These are phyloP conservation scores for Pseudogymnoascus sp. DNA, from an alignment of 2,329 filamentous ascomycete species.

Conservation along the genomic window DNA sequence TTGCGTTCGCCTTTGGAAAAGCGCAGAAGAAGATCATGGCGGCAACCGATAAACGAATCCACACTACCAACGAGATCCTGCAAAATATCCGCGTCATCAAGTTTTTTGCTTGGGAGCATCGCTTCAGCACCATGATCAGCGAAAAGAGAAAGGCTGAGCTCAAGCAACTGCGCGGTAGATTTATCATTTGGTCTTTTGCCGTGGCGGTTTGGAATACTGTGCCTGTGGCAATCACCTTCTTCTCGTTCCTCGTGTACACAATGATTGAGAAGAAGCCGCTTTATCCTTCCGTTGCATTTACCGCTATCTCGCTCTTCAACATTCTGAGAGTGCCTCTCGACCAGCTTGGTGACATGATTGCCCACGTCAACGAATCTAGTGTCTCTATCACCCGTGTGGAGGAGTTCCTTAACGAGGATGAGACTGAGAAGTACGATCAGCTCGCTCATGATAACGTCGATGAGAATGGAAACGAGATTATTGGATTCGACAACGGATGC, in stretches of 20 bases:
- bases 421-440: conserved; percentile 92
- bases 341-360: conserved; percentile 96
- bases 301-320: conserved; percentile 90
- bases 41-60: conserved; percentile 91
- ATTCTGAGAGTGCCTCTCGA: conserved; percentile 88
- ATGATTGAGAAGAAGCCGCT: conserved; percentile 82
- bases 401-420: conserved; percentile 85
- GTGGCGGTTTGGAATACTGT: conserved; percentile 96
- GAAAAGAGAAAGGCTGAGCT: conserved; percentile 81
- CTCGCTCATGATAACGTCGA: conserved; percentile 65
- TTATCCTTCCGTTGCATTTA: conserved; percentile 90
- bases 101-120: conserved; percentile 96
- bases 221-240: conserved; percentile 89
- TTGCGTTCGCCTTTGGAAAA: conserved; percentile 76
- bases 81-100: conserved; percentile 99
- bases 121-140: conserved; percentile 78
- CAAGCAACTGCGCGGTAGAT: conserved; percentile 69
- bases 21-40: conserved; percentile 89
- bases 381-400: conserved; percentile 96
- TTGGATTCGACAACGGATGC: conserved; percentile 78
- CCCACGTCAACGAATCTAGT: conserved; percentile 94
- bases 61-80: conserved; percentile 92
- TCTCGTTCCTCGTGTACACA: conserved; percentile 92
- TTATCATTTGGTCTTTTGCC: conserved; percentile 84
- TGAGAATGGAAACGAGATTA: conserved; percentile 62